Base-by-base conservation (phyloP, 345 rosid species). In the Eucalyptus erythrocorys region DNA sequence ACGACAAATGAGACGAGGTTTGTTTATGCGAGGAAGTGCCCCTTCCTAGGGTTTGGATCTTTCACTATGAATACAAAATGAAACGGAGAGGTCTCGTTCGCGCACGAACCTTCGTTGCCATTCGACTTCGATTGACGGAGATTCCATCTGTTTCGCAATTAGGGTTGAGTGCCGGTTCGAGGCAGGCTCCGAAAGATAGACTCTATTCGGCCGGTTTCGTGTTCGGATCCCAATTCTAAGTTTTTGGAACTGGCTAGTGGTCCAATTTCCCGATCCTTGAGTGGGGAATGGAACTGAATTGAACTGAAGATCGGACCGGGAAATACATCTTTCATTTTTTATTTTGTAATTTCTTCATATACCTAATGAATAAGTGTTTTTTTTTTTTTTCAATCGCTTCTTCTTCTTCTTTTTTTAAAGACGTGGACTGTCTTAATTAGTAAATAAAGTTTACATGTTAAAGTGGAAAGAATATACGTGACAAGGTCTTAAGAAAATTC, bases 151-250 rank as follows among this genome's bases (percentile, higher is more conserved):
- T 76, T 13, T 40, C 13, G 5, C 7, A 0, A 1, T 2, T 6
- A 76, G 7, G 5, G 7, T 0, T 3, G 43, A 17, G 80, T 21
- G 5, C 1, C 1, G 3, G 0, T 68, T 68, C 7, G 0, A 8
- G 26, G 13, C 10, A 0, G 0, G 0, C 10, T 22, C 8, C 21
- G 9, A 0, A 68, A 34, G 5, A 68, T 8, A 3, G 42, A 64
- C 5, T 32, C 10, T 14, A 14, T 32, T 15, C 7, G 17, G 9
- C 9, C 3, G 7, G 2, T 53, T 53, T 57, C 2, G 2, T 0
- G 2, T 27, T 27, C 4, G 1, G 1, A 27, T 61, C 8, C 4
- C 32, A 12, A 6, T 61, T 61, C 4, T 12, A 12, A 61, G n/a
- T 27, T 27, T 5, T 71, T 71, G 13, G 13, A 34, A 16, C 5